Conservation (phyloP, 768 basidiomycete genomes). For the Boletus sensibilis region DNA sequence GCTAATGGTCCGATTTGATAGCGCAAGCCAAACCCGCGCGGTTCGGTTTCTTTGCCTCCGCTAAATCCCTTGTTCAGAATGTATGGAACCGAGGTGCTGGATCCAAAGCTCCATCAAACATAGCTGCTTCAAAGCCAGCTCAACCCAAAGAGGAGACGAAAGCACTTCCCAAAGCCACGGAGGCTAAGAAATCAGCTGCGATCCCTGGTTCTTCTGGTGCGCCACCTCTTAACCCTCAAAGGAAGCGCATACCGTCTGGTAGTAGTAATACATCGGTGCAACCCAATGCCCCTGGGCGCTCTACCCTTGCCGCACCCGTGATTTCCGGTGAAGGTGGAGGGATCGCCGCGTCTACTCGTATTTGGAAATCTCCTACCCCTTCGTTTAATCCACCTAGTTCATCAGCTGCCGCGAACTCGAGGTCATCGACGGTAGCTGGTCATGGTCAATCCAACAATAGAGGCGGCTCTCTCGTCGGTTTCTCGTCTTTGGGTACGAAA, state of each 20-base stretch:
- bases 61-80: conserved; percentile 68
- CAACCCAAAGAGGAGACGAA: conserved; percentile 16
- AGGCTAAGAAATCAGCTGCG: conserved; percentile 22
- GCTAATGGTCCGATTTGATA: conserved; percentile 29
- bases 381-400: conserved; percentile 13
- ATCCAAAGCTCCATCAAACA: conserved; percentile 26
- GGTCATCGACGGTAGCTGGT: conserved; percentile 18
- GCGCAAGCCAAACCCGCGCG: conserved; percentile 45
- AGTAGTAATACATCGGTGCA: conserved; percentile 8
- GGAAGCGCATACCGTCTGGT: conserved; percentile 18
- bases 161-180: conserved; percentile 3
- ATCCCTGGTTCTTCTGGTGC: conserved; percentile 23
- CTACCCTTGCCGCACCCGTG: conserved; percentile 13
- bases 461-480: conserved; percentile 21
- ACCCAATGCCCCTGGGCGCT: conserved; percentile 4
- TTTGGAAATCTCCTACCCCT: conserved; percentile 22
- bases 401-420: conserved; percentile 13
- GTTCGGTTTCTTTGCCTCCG: conserved; percentile 67
- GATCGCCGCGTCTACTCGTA: conserved; percentile 13
- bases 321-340: conserved; percentile 8
- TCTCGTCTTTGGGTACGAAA: conserved; percentile 42
- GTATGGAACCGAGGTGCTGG: conserved; percentile 65
- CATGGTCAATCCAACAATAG: conserved; percentile 15
- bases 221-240: conserved; percentile 19
- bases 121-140: conserved; percentile 30